phyloP scores from a whole-genome alignment of 2,329 filamentous ascomycete genomes.

The Hyphodiscus sp. region DNA sequence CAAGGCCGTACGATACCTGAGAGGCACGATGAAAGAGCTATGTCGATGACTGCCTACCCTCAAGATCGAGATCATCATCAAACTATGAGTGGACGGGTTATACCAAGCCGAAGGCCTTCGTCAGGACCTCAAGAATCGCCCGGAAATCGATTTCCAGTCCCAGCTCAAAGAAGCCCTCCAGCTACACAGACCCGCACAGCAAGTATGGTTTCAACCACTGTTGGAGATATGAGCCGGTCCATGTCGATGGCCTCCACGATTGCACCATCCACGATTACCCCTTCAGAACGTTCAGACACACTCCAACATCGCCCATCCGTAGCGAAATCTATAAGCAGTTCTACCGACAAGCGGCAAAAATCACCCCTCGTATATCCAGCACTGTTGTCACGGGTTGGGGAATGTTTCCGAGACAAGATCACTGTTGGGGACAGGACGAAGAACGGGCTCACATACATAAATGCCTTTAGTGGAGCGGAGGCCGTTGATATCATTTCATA shows the following conservation, averaged over 20 bases:
- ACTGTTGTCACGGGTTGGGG: constrained; percentile 83
- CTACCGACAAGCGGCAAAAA: constrained; percentile 32
- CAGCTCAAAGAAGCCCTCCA: constrained; percentile 29
- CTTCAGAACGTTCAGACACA: constrained; percentile 48
- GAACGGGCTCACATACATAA: constrained; percentile 95
- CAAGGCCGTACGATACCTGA: constrained; percentile 90
- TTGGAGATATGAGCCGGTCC: constrained; percentile 50
- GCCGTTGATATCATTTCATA: constrained; percentile 93
- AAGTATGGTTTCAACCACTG: constrained; percentile 46
- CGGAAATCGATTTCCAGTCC: constrained; percentile 22
- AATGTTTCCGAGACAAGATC: constrained; percentile 87
- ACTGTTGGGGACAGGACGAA: constrained; percentile 83
- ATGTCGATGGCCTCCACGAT: constrained; percentile 93
- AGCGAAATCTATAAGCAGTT: constrained; percentile 33
- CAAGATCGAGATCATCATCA: constrained; percentile 76
- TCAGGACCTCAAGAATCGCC: constrained; percentile 24
- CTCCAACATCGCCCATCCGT: constrained; percentile 50
- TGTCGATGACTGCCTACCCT: constrained; percentile 87
- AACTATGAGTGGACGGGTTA: constrained; percentile 87
- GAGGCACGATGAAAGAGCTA: constrained; percentile 83
- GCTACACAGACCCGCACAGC: constrained; percentile 51
- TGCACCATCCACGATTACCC: constrained; percentile 54
- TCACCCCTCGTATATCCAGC: constrained; percentile 91
- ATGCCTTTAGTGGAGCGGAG: constrained; percentile 91
- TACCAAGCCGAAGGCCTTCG: constrained; percentile 64